Percentiles rank a stretch among this genome's conserved stretches.
Conservation (phyloP, 1,284 basidiomycete genomes). For the Ganoderma leucocontextum region DNA sequence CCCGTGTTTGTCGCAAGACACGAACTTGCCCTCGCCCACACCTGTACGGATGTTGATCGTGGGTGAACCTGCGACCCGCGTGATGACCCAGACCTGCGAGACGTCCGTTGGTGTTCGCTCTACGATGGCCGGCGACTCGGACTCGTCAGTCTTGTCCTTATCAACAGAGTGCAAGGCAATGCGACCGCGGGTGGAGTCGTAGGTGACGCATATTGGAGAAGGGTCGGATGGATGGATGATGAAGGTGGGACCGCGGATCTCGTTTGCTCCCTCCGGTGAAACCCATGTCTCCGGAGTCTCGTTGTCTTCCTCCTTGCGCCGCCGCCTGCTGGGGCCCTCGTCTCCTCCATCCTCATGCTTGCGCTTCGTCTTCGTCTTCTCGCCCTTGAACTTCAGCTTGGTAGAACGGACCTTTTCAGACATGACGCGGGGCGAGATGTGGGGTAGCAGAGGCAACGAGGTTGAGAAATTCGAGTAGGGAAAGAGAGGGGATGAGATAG, state of each 20-base stretch:
- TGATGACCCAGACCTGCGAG: constrained; percentile 87
- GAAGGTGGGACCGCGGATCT: constrained; percentile 87
- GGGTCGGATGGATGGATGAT: constrained; percentile 82
- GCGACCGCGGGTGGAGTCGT: constrained; percentile 78
- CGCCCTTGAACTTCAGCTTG: constrained; percentile 88
- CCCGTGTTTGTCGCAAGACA: constrained; percentile 86
- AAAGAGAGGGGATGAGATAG: neutral
- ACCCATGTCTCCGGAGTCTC: constrained; percentile 82
- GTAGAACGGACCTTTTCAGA: constrained; percentile 65
- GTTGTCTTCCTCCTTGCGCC: constrained; percentile 59
- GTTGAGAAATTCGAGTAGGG: neutral
- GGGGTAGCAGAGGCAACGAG: neutral
- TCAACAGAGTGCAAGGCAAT: constrained; percentile 71
- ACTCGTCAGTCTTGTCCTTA: constrained; percentile 59
- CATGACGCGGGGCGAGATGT: constrained; percentile 41
- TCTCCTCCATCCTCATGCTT: constrained; percentile 64
- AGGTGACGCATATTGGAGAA: constrained; percentile 76
- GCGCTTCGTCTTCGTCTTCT: constrained; percentile 83
- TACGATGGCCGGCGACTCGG: constrained; percentile 51
- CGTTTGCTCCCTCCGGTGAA: constrained; percentile 69
- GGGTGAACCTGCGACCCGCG: constrained; percentile 80
- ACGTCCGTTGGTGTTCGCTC: constrained; percentile 80
- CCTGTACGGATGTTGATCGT: constrained; percentile 87
- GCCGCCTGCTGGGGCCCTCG: constrained; percentile 56
- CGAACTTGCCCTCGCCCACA: constrained; percentile 85